These are phyloP conservation scores for Bipolaris cookei DNA, from an alignment of 2,329 filamentous ascomycete genomes.

Conservation along the genomic window DNA sequence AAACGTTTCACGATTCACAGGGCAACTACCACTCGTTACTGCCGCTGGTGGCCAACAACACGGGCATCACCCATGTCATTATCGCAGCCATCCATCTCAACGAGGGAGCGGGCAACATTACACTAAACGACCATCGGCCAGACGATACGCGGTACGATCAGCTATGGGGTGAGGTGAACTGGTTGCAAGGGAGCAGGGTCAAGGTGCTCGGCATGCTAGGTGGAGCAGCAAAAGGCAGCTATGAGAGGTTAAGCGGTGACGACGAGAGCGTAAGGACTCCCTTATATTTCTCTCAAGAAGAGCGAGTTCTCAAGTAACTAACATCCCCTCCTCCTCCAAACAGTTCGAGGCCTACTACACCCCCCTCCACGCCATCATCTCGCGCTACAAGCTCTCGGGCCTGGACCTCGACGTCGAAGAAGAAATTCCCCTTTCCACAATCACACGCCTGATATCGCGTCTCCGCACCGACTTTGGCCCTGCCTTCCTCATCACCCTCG, in stretches of 20 bases:
- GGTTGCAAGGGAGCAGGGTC: constrained; percentile 74
- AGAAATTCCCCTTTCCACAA: constrained; percentile 68
- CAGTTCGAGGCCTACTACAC: constrained; percentile 77
- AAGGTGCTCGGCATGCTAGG: constrained; percentile 88
- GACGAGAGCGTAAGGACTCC: constrained; percentile 38
- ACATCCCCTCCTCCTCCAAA: too few relatives aligned
- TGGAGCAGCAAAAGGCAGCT: constrained; percentile 80
- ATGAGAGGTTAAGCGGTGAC: constrained; percentile 54
- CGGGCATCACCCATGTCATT: constrained; percentile 79
- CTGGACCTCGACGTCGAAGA: constrained; percentile 66
- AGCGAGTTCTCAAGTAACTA: not conserved
- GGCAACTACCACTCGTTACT: constrained; percentile 66
- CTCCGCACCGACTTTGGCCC: constrained; percentile 69
- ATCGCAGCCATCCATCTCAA: constrained; percentile 88
- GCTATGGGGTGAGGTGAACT: constrained; percentile 78
- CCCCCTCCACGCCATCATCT: constrained; percentile 70
- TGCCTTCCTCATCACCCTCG: constrained; percentile 77
- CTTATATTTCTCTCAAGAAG: too few relatives aligned
- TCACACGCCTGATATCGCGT: constrained; percentile 59
- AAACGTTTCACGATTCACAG: constrained; percentile 65
- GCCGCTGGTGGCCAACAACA: constrained; percentile 64
- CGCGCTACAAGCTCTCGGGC: constrained; percentile 55
- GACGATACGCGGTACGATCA: constrained; percentile 69
- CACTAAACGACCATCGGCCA: constrained; percentile 80
- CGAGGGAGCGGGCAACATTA: constrained; percentile 67